Evolutionary conservation across 2,329 filamentous ascomycete genomes (phyloP), one percentile per base, ranked within the genome.

Genomic region (Neospermospora avenae): DNA sequence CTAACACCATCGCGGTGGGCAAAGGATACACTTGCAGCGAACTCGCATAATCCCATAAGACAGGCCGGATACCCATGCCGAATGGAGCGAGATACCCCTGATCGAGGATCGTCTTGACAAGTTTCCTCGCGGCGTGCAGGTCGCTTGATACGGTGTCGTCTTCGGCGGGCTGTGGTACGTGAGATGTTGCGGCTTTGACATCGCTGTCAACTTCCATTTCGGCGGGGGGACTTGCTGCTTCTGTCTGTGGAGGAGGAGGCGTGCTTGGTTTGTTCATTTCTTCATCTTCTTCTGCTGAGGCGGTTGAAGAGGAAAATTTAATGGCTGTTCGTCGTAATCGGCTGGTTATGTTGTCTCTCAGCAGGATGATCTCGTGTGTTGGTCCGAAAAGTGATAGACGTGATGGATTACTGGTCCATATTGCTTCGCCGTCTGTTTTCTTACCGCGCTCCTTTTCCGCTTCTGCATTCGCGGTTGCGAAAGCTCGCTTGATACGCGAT

Each of bases 41-140:
- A 4, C 84, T 81, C 0, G 87, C 86, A 73, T 89, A 91, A 74
- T 97, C 93, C 95, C 95, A 98, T 66, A 96, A 84, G 4, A 96
- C 84, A 0, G 95, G 95, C 1, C 93, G 84, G 34, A 85, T 81
- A 0, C 85, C 77, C n/a, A 92, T 81, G 0, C 90, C 86, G 74
- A 98, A 99, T 0, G 95, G 95, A 0, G 90, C 87, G 11, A 99
- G 82, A 65, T 91, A 89, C 4, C 91, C 91, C 76, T 99, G 95
- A 67, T 96, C 93, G 7, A 99, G 82, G 10, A 99, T 74, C 0
- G 93, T 96, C 73, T 96, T 96, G 69, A 96, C 92, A 1, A 98
- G 81, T 67, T 90, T 89, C 60, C 88, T 84, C 7, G 89, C 88
- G 6, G 84, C 80, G 57, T 80, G 80, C 20, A 83, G 70, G 42